phyloP scores from a whole-genome alignment of 2,329 filamentous ascomycete species.

The Coleophoma crateriformis region DNA sequence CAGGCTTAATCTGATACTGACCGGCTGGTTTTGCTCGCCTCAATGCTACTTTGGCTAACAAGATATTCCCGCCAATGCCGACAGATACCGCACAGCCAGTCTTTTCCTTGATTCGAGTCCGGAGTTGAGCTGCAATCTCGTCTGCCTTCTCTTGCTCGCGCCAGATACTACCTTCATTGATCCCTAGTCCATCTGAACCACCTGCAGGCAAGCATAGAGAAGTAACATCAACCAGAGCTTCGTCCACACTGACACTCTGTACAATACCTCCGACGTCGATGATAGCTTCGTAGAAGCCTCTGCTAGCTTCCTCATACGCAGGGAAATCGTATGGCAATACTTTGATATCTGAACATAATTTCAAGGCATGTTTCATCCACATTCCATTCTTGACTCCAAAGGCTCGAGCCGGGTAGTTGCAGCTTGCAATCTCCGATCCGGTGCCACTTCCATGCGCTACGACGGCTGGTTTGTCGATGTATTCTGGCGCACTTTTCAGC shows the following conservation, averaged over 20 bases:
- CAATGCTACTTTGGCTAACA: constrained; percentile 86
- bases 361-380: constrained; percentile 94
- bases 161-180: constrained; percentile 64
- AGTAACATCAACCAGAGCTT: constrained; percentile 84
- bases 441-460: constrained; percentile 83
- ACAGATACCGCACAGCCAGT: constrained; percentile 88
- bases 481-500: constrained; percentile 69
- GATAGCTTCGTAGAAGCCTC: constrained; percentile 80
- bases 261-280: constrained; percentile 75
- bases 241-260: constrained; percentile 95
- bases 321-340: constrained; percentile 95
- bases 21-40: constrained; percentile 92
- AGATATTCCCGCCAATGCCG: constrained; percentile 84
- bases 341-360: constrained; percentile 79
- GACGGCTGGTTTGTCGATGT: constrained; percentile 72
- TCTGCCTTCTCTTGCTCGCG: constrained; percentile 77
- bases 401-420: constrained; percentile 85
- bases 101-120: constrained; percentile 63
- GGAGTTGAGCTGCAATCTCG: constrained; percentile 60
- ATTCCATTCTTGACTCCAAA: constrained; percentile 95
- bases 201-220: constrained; percentile 58
- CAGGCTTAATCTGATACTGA: constrained; percentile 81
- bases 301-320: constrained; percentile 88
- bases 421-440: constrained; percentile 93
- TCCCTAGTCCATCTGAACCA: constrained; percentile 58